Evolutionary conservation across 73 alveolate genomes (phyloP), one percentile per base, ranked within the genome.

Genomic region (Urostyla sp.): DNA sequence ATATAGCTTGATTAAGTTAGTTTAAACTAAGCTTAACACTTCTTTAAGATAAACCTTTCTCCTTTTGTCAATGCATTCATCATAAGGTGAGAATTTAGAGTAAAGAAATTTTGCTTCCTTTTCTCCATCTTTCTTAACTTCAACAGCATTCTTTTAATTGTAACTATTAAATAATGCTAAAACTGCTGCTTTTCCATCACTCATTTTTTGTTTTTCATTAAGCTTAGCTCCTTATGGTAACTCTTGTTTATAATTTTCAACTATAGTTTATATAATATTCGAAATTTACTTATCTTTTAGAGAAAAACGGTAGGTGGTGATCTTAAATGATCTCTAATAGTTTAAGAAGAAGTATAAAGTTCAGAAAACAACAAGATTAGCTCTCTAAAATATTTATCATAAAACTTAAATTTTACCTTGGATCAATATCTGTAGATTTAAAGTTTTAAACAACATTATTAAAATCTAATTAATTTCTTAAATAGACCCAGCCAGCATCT

Each of bases 401-500:
- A 40, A 11, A 11, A 73, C 4, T 16, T n/a, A 28, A 53, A 28
- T 34, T 26, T 73, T 73, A 73, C 85, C 69, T 73, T 7, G 90
- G 90, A 32, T 80, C 79, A n/a, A 80, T 57, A 40, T 80, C 90
- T 11, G 90, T 80, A 32, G 46, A 20, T 18, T 56, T 66, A 21
- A 80, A 49, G 52, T 45, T 46, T 43, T 74, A 45, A 1, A 80
- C 54, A 0, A 77, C 82, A 24, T 80, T 72, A 31, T 80, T 84
- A 54, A 80, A 69, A 44, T 46, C 80, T 45, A 44, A 35, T 32
- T 56, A 31, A 13, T 50, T 59, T 30, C n/a, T 36, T 38, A 66
- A 43, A 36, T 46, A 80, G 53, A 56, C 90, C 90, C 90, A 80
- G 1, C 90, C 90, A 0, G 90, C 90, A 51, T 80, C 84, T 0